Evolutionary conservation across 371 early-diverging fungal genomes (phyloP), one percentile per base, ranked within the genome.

Genomic region (Fennellomyces sp.): DNA sequence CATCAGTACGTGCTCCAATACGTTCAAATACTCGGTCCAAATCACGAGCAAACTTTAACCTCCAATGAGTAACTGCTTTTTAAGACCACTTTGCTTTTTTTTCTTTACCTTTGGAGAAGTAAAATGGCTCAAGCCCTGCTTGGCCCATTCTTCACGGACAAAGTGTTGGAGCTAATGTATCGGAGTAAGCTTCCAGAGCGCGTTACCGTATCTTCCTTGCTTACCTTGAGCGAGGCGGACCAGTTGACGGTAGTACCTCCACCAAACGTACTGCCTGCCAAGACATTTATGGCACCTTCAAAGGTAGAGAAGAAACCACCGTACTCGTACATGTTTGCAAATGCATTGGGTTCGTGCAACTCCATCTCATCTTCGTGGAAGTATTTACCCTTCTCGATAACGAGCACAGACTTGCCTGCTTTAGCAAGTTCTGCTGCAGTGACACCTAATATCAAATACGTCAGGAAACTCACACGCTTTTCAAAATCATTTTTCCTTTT

Each of bases 131-230:
- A 92, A 72, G n/a, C 88, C 86, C 56, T 78, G 63, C 28, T 73
- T 72, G 21, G 88, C 85, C 92, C 92, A 92, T 63, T 92, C 91
- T 64, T 87, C 81, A 10, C 91, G 83, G 12, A 88, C 80, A 68
- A 68, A 81, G 58, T 65, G 61, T 51, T 65, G 65, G 15, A 60
- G 52, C 65, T 65, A 19, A 52, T 26, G 25, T 35, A 55, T 12
- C 1, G 19, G 51, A 39, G 17, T 25, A 33, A 49, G 23, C 8
- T 2, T 13, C n/a, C n/a, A n/a, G n/a, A n/a, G n/a, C n/a, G n/a
- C n/a, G n/a, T n/a, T n/a, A n/a, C n/a, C n/a, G n/a, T n/a, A n/a
- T n/a, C n/a, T n/a, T n/a, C n/a, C n/a, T n/a, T n/a, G n/a, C n/a
- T 26, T 76, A 85, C 86, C 78, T 84, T 80, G 5, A 91, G 71